Evolutionary conservation across 176 grass and related monocot species (phyloP).

Genomic region (Ampelocalamus luodianensis): DNA sequence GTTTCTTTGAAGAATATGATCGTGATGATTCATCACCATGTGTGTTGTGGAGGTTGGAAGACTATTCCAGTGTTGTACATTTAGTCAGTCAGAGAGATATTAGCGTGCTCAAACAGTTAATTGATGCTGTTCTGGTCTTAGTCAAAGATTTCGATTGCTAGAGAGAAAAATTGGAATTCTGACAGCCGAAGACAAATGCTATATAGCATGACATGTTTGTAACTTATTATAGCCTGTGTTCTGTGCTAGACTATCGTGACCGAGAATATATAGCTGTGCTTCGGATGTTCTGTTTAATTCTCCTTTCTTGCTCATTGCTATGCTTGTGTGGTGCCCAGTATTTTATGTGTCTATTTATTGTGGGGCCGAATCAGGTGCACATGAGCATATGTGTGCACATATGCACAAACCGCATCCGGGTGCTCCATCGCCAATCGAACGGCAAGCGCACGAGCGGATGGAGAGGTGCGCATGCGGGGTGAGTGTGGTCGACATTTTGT

Average conservation of each 20-base stretch:
- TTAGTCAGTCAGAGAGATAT: conserved; percentile 34
- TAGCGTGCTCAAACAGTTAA: conserved; percentile 21
- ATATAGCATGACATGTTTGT: conserved; percentile 45
- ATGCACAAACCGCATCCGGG: no score
- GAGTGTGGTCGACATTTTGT: no score
- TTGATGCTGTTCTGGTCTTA: conserved; percentile 31
- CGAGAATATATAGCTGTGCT: conserved; percentile 24
- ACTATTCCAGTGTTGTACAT: conserved; percentile 51
- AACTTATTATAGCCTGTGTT: conserved; percentile 16
- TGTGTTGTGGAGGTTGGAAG: conserved; percentile 28
- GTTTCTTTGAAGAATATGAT: conserved; percentile 28
- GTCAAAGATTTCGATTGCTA: conserved; percentile 27
- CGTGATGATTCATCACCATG: conserved; percentile 30
- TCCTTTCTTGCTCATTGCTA: neutral
- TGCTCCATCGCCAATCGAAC: no score
- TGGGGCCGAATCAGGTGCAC: no score
- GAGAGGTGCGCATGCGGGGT: no score
- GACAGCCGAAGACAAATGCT: conserved; percentile 27
- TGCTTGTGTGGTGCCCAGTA: neutral
- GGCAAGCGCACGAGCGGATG: no score
- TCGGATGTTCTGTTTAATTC: neutral
- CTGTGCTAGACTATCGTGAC: conserved; percentile 11
- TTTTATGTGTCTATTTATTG: no score
- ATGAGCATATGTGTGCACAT: no score
- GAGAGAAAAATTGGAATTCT: neutral